Evolutionary conservation across 2,329 filamentous ascomycete genomes (phyloP).

Genomic region (Neurospora crassa): DNA sequence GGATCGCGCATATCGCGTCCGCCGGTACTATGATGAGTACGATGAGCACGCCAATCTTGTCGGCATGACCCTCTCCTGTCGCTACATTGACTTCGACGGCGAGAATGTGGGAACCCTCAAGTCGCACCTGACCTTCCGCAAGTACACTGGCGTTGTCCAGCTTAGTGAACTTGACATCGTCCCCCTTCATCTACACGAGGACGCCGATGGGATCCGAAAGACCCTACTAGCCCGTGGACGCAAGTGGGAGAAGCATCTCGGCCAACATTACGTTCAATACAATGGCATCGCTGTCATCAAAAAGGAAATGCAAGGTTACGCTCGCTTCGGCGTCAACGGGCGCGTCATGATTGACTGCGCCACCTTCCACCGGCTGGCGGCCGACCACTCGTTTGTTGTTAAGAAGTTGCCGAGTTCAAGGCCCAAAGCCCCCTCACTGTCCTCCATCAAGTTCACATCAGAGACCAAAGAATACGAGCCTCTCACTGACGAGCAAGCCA

Average conservation of each 20-base stretch:
- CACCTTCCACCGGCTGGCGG: slow-evolving; percentile 23
- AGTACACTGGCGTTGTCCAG: slow-evolving; percentile 21
- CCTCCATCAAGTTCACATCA: background rate
- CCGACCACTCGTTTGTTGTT: slow-evolving; percentile 15
- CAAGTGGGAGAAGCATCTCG: slow-evolving; percentile 26
- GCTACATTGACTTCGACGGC: slow-evolving; percentile 27
- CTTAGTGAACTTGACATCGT: slow-evolving; percentile 19
- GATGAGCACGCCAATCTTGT: slow-evolving; percentile 18
- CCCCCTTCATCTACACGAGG: slow-evolving; percentile 22
- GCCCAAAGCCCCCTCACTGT: background rate
- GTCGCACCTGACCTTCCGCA: slow-evolving; percentile 18
- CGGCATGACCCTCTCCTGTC: slow-evolving; percentile 11
- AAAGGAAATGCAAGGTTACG: slow-evolving; percentile 7
- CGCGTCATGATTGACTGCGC: slow-evolving; percentile 29
- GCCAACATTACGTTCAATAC: slow-evolving; percentile 14
- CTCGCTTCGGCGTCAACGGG: slow-evolving; percentile 20
- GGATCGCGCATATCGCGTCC: slow-evolving; percentile 13
- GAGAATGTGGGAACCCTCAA: slow-evolving; percentile 22
- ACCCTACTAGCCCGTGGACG: slow-evolving; percentile 23
- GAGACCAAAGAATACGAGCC: slow-evolving; percentile 4
- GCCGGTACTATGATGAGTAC: slow-evolving; percentile 8
- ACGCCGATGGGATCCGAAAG: slow-evolving; percentile 15
- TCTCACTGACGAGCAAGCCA: slow-evolving; percentile 14
- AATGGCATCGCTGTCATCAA: slow-evolving; percentile 16
- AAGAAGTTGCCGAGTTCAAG: slow-evolving; percentile 3